Evolutionary conservation across 148 eudicot species (phyloP).

Genomic region (Camellia granthamiana): DNA sequence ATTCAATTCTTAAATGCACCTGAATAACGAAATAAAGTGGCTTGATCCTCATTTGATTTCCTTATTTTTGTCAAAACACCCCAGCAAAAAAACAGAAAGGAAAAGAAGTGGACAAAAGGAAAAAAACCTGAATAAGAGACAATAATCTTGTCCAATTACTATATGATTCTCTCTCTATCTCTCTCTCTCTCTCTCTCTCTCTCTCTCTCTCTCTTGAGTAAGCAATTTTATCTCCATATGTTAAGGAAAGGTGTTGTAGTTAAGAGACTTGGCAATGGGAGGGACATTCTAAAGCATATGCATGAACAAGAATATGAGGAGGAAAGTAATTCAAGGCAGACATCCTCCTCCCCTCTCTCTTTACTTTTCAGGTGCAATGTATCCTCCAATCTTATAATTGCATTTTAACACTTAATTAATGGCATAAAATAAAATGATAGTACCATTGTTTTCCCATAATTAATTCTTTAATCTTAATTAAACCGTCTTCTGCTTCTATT

Average conservation of each 20-base stretch:
- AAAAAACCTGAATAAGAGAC: too few relatives aligned
- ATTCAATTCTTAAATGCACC: too few relatives aligned
- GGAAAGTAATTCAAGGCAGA: neutral
- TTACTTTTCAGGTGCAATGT: conserved; percentile 22
- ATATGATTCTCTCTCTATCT: too few relatives aligned
- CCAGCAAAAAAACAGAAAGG: neutral
- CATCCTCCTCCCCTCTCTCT: conserved; percentile 13
- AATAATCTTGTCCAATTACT: too few relatives aligned
- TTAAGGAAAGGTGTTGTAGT: neutral
- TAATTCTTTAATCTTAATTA: neutral
- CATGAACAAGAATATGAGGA: conserved; percentile 7
- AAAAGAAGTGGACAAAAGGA: too few relatives aligned
- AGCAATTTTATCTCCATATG: neutral
- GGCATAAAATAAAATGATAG: neutral
- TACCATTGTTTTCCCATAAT: neutral
- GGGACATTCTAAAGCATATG: neutral
- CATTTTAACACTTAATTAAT: neutral
- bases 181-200: too few relatives aligned
- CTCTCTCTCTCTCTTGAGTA: neutral
- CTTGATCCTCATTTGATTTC: too few relatives aligned
- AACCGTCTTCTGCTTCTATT: neutral
- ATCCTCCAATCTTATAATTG: conserved; percentile 12
- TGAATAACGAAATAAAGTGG: too few relatives aligned
- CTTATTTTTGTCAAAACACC: too few relatives aligned
- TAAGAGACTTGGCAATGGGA: neutral